Conservation (phyloP, 2,329 filamentous ascomycete species). For the Cercospora citrullina region DNA sequence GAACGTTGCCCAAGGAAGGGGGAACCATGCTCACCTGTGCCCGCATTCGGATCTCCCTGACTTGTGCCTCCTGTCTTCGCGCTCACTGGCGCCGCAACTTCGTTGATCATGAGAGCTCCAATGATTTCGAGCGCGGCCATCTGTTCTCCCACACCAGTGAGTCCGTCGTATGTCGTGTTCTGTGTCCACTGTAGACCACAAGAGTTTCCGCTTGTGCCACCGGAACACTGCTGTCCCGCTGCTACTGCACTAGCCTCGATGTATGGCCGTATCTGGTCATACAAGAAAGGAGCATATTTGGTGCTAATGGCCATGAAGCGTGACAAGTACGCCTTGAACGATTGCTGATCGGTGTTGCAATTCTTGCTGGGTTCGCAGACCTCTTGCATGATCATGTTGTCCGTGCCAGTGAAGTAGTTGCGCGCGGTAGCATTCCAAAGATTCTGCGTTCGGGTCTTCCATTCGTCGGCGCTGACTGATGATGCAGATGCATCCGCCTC, state of each 20-base stretch:
- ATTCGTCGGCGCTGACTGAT: constrained; percentile 20
- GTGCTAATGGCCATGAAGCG: constrained; percentile 55
- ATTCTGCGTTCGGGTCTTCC: constrained; percentile 28
- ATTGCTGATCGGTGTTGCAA: constrained; percentile 44
- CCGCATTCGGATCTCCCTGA: constrained; percentile 48
- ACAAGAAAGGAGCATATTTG: constrained; percentile 59
- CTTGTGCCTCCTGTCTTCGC: constrained; percentile 56
- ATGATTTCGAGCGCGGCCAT: constrained; percentile 58
- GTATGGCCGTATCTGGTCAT: constrained; percentile 52
- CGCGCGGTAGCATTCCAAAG: constrained; percentile 35
- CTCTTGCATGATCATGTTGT: constrained; percentile 47
- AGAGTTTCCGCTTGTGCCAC: constrained; percentile 47
- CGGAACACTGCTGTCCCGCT: constrained; percentile 57
- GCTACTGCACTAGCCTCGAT: constrained; percentile 55
- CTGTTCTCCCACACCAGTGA: constrained; percentile 56
- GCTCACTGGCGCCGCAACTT: constrained; percentile 45
- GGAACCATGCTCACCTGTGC: constrained; percentile 32
- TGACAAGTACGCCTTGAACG: constrained; percentile 43
- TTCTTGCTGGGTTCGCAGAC: constrained; percentile 45
- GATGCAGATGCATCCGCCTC: constrained; percentile 8
- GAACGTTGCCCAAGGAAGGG: background rate
- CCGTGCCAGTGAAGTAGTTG: constrained; percentile 43
- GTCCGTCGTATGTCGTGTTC: constrained; percentile 47
- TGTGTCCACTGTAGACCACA: constrained; percentile 48
- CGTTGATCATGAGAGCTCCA: constrained; percentile 42